A percentile compares a stretch with the other conserved stretches of the same genome.
These are phyloP conservation scores for grape (Vitis vinifera) DNA, from an alignment of 164 flowering plant genomes.

Conservation along the genomic window DNA sequence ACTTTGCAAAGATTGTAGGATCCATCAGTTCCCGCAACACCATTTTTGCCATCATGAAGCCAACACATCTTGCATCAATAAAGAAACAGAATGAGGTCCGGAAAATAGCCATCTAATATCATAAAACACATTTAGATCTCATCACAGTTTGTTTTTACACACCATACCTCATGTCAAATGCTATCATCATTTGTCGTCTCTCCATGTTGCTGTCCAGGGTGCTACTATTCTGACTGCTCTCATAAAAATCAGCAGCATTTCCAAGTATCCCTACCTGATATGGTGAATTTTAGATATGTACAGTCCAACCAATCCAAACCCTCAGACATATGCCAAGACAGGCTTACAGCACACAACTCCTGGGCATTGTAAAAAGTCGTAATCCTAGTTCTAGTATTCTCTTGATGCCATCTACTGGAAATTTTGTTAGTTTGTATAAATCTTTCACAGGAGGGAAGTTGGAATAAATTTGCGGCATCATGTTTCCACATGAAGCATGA, in stretches of 20 bases:
- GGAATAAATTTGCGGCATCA: too few species aligned
- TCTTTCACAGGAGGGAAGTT: background rate
- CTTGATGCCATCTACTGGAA: background rate
- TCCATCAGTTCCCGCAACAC: slow-evolving; percentile 94
- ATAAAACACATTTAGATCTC: background rate
- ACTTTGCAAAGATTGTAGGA: slow-evolving; percentile 62
- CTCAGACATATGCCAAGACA: background rate
- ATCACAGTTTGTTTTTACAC: background rate
- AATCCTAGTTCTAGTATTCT: background rate
- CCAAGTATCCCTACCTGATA: slow-evolving; percentile 91
- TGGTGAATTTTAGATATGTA: slow-evolving; percentile 13
- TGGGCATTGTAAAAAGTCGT: background rate
- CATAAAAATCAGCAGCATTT: slow-evolving; percentile 87
- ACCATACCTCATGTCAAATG: slow-evolving; percentile 95
- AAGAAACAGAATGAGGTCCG: slow-evolving; percentile 9
- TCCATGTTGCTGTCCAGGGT: slow-evolving; percentile 43
- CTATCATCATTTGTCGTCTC: slow-evolving; percentile 95
- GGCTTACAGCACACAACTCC: background rate
- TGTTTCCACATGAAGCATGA: too few species aligned
- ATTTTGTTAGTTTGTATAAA: background rate
- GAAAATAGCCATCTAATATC: background rate
- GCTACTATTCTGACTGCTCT: slow-evolving; percentile 33
- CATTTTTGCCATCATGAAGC: slow-evolving; percentile 98
- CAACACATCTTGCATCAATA: slow-evolving; percentile 69
- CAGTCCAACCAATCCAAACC: background rate